Conservation (phyloP, 1,284 basidiomycete genomes). For the Cerrena zonata region DNA sequence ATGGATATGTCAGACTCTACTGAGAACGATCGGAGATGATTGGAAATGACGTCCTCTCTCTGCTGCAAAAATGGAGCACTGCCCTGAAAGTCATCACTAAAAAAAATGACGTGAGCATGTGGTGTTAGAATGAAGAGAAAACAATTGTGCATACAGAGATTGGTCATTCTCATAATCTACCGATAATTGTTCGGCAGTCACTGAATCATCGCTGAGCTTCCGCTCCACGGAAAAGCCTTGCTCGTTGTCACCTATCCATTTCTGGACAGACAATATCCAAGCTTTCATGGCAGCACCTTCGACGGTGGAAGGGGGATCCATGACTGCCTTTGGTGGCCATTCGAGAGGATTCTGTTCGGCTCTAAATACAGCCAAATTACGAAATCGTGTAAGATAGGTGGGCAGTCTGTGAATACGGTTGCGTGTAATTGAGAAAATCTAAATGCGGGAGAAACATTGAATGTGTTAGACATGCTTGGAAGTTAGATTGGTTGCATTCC, state of each 20-base stretch:
- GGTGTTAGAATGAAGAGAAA: not conserved
- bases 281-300: constrained; percentile 52
- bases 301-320: constrained; percentile 41
- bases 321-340: constrained; percentile 72
- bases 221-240: constrained; percentile 22
- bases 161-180: constrained; percentile 8
- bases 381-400: constrained; percentile 71
- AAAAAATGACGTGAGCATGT: constrained; percentile 2
- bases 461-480: not conserved
- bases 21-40: constrained; percentile 57
- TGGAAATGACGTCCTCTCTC: constrained; percentile 2
- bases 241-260: constrained; percentile 63
- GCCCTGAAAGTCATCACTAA: constrained; percentile 12
- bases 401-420: constrained; percentile 83
- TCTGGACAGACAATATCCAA: constrained; percentile 70
- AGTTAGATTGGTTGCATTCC: too few relatives aligned
- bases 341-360: constrained; percentile 87
- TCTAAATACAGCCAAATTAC: constrained; percentile 74
- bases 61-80: constrained; percentile 4
- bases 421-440: constrained; percentile 84
- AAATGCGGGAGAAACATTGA: constrained; percentile 8
- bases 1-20: constrained; percentile 53
- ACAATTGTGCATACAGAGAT: constrained; percentile 3
- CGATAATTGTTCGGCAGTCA: constrained; percentile 12
- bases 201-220: constrained; percentile 28